Conservation (phyloP, 2,329 filamentous ascomycete species). For the Colletotrichum truncatum region DNA sequence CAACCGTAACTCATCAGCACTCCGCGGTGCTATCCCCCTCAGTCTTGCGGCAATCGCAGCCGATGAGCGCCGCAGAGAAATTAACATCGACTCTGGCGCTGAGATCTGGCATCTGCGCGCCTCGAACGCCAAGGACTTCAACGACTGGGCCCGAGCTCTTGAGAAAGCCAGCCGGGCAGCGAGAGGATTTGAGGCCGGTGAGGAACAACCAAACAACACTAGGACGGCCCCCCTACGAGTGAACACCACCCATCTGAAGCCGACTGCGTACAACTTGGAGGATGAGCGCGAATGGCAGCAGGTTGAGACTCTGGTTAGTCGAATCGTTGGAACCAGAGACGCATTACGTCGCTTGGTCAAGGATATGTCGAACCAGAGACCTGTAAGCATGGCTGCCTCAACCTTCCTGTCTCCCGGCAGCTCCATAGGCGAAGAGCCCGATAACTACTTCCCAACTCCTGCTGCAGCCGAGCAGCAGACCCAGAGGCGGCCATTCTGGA, state of each 20-base stretch:
- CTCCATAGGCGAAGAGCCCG: constrained; percentile 52
- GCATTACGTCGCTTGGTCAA: constrained; percentile 86
- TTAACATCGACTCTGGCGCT: constrained; percentile 95
- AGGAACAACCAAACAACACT: constrained; percentile 28
- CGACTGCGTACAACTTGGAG: constrained; percentile 48
- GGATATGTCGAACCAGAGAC: constrained; percentile 78
- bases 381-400: constrained; percentile 40
- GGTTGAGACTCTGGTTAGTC: constrained; percentile 85
- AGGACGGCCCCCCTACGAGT: constrained; percentile 37
- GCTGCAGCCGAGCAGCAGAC: constrained; percentile 63
- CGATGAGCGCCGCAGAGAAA: constrained; percentile 87
- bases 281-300: constrained; percentile 89
- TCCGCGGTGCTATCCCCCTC: constrained; percentile 91
- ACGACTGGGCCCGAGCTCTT: constrained; percentile 85
- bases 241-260: constrained; percentile 36
- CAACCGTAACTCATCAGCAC: constrained; percentile 89
- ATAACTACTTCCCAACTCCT: constrained; percentile 61
- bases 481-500: constrained; percentile 80
- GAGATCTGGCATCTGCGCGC: constrained; percentile 96
- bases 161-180: constrained; percentile 81
- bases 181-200: constrained; percentile 53
- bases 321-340: constrained; percentile 88
- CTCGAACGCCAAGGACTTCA: constrained; percentile 83
- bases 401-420: constrained; percentile 48
- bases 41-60: constrained; percentile 91